Conservation (phyloP, 2,329 filamentous ascomycete species). For the Aureobasidium zeae region DNA sequence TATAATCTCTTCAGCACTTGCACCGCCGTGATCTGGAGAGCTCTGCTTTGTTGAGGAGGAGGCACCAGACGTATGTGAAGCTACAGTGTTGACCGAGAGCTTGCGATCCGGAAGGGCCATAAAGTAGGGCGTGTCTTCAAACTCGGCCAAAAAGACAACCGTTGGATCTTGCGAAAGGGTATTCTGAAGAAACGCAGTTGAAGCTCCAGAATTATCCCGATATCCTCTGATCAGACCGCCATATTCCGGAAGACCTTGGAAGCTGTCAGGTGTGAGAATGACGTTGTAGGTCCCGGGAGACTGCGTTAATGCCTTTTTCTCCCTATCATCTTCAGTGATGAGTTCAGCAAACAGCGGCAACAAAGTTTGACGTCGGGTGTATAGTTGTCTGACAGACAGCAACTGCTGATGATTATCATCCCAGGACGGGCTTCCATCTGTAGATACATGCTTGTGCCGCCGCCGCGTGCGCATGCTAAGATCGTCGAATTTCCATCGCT, state of each 20-base stretch:
- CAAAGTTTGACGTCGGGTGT: constrained; percentile 22
- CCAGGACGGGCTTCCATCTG: constrained; percentile 44
- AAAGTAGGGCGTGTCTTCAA: constrained; percentile 13
- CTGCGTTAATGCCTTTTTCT: constrained; percentile 44
- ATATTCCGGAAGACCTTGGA: constrained; percentile 44
- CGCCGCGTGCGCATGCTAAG: constrained; percentile 25
- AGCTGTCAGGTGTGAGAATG: constrained; percentile 46
- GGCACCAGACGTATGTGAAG: background rate
- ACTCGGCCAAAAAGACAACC: constrained; percentile 9
- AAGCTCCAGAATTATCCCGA: background rate
- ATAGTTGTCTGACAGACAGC: background rate
- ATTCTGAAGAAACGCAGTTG: background rate
- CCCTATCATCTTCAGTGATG: constrained; percentile 48
- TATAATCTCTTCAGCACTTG: constrained; percentile 2
- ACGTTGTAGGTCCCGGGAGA: constrained; percentile 48
- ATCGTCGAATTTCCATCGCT: constrained; percentile 36
- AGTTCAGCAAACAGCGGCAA: constrained; percentile 45
- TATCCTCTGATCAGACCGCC: constrained; percentile 18
- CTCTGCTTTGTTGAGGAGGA: background rate
- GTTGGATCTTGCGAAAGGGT: constrained; percentile 3
- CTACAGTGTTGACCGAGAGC: background rate
- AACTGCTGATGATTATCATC: constrained; percentile 46
- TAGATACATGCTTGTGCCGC: constrained; percentile 37
- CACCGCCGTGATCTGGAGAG: background rate
- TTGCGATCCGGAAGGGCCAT: constrained; percentile 6